Base-by-base conservation (phyloP, 805 yeast species). In the Yarrowia sp. region DNA sequence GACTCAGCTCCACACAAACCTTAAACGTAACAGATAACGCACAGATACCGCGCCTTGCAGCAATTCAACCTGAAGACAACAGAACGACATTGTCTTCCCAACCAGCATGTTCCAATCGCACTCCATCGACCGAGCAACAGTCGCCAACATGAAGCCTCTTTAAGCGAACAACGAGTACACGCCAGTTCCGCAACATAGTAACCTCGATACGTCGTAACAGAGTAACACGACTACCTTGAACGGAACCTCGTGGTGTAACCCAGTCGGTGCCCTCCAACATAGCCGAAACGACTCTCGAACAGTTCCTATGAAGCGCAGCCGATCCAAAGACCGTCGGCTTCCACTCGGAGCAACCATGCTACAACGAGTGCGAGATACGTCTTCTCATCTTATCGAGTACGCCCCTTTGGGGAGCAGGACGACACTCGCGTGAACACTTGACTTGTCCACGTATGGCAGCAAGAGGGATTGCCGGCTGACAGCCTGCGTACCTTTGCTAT, bases 281-380 rank as follows among this genome's bases (percentile, higher is more conserved):
- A 8, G 46, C 46, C n/a, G 46, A 42, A 17, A 42, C 46, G 46
- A 42, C 46, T 42, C 46, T 42, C 46, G 46, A 42, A 17, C 24
- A 2, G 46, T 42, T 42, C 46, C 46, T 17, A 42, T 42, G 46
- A 17, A 9, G 46, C 46, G 24, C 46, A 8, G 14, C 46, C 46
- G 46, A 42, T 9, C 20, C 46, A 42, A 17, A 42, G 20, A 17
- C 46, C 12, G 46, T 42, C 46, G 46, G 46, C 46, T 9, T 4
- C 20, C 46, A 42, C 46, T 42, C 46, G 46, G 46, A 42, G 46
- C 46, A 17, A 17, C 20, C 46, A 17, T 42, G 46, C 46, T 42
- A 17, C 46, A 42, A 42, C 46, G 46, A 42, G 46, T 42, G 46
- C 46, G 9, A 42, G 46, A 42, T 17, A 42, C 46, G 46, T 42